Base-by-base conservation (phyloP, 441 rosid species). In the Pelargonium cotyledonis region DNA sequence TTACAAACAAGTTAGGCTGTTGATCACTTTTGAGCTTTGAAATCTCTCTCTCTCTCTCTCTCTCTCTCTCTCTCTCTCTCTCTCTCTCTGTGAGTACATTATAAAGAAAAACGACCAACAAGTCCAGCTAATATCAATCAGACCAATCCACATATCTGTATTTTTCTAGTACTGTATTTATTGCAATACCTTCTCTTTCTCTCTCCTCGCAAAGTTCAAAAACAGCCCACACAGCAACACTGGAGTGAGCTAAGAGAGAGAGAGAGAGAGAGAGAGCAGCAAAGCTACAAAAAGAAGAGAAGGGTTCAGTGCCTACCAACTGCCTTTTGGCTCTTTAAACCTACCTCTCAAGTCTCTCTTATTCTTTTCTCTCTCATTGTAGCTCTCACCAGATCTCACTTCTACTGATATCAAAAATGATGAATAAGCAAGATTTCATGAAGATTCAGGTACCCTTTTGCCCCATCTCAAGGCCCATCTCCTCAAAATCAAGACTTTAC, bases 371-470 rank as follows among this genome's bases (percentile, higher is more conserved):
- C 57, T 51, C 15, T 51, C 57, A 29, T 51, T 14, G 15, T 51
- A 51, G 57, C 57, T 51, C 57, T 51, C 57, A 14, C 15, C 57
- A 51, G 57, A 11, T n/a, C 18, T 51, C 57, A n/a, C 35, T 4
- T 51, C 18, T 51, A 6, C 57, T 51, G 15, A 14, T 51, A 14
- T 16, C 57, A n/a, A 51, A 51, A 51, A 51, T 12, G 57, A 51
- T 51, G 58, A 51, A 51, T 51, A 51, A 51, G 58, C 58, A 51
- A 51, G 58, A 51, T 51, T 51, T 51, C 58, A 12, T n/a, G 16
- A 51, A 51, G 58, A 51, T 51, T 51, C 58, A 51, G 58, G 58
- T 51, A 51, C 58, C 58, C 58, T 51, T 51, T 51, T 51, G 58
- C 21, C 58, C 58, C 6, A 5, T 53, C 60, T 53, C 60, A 6